Conservation (phyloP, 768 basidiomycete genomes). For the Calocera viscosa region DNA sequence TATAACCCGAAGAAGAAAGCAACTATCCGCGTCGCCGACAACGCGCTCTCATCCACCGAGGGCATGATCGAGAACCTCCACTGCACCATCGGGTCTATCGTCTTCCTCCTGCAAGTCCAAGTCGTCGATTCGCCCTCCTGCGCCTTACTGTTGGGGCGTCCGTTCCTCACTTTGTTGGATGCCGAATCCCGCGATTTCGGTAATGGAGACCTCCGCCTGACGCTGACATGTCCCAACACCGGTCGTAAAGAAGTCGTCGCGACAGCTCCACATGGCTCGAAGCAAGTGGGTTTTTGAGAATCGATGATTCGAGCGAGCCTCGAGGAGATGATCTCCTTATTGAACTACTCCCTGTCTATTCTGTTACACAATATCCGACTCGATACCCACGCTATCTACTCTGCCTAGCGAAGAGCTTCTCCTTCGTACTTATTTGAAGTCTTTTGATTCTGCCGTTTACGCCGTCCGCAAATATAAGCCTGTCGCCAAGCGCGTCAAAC, state of each 20-base stretch:
- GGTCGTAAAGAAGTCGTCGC: background rate
- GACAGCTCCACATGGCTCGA: background rate
- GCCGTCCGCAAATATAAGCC: conserved; percentile 25
- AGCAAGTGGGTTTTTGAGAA: background rate
- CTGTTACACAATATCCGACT: background rate
- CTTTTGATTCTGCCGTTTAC: background rate
- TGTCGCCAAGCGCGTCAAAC: conserved; percentile 23
- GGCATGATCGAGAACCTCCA: background rate
- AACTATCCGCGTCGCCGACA: background rate
- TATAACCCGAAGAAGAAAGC: background rate
- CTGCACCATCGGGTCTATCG: background rate
- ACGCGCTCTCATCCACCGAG: background rate
- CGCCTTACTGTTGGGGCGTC: background rate
- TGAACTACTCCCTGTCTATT: background rate
- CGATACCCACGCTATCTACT: background rate
- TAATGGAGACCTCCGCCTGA: background rate
- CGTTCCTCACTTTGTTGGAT: background rate
- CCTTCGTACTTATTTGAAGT: background rate
- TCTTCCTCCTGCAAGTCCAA: background rate
- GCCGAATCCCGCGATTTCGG: background rate
- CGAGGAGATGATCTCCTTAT: background rate
- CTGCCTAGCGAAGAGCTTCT: background rate
- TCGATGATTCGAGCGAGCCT: background rate
- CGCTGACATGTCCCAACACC: background rate
- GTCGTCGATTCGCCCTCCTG: background rate